These are phyloP conservation scores for Symbiodinium natans DNA, from an alignment of 73 alveolate genomes.

Conservation along the genomic window DNA sequence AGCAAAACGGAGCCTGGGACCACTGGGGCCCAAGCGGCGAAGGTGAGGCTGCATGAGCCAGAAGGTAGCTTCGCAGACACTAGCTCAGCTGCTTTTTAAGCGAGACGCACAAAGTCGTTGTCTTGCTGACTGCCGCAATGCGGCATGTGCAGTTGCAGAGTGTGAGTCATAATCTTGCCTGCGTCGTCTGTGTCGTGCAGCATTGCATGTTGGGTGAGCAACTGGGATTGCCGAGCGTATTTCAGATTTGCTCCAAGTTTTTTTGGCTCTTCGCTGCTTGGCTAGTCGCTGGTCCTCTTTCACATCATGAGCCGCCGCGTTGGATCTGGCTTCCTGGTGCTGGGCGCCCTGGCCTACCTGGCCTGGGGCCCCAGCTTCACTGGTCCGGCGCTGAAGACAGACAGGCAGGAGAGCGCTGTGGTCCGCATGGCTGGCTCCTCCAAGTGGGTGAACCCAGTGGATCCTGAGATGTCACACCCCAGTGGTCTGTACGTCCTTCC, in stretches of 20 bases:
- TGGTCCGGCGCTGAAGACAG: conserved; percentile 1
- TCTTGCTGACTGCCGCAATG: not conserved
- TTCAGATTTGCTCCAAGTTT: not conserved
- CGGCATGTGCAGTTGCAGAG: not conserved
- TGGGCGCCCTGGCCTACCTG: conserved; percentile 82
- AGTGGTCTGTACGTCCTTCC: conserved; percentile 83
- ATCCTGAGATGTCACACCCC: conserved; percentile 87
- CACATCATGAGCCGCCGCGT: conserved; percentile 53
- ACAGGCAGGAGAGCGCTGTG: conserved; percentile 77
- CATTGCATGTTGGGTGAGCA: too few species aligned
- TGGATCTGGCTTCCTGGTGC: conserved; percentile 49
- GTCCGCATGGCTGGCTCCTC: conserved; percentile 81
- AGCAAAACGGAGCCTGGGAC: conserved; percentile 57
- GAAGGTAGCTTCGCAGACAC: too few species aligned
- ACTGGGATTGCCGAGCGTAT: not conserved
- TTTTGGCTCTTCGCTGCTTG: not conserved
- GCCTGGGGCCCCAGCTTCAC: conserved; percentile 92
- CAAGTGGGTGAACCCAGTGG: conserved; percentile 71
- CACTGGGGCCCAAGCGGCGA: conserved; percentile 80
- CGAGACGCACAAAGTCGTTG: not conserved
- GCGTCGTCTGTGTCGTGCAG: too few species aligned
- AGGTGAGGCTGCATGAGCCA: conserved; percentile 33
- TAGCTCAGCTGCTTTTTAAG: not conserved
- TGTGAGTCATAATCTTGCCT: too few species aligned
- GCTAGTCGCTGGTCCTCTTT: not conserved